Percentiles rank a stretch among this genome's conserved stretches.
Conservation (phyloP, 352 stramenopile genomes). For the Globisporangium abappressorium region DNA sequence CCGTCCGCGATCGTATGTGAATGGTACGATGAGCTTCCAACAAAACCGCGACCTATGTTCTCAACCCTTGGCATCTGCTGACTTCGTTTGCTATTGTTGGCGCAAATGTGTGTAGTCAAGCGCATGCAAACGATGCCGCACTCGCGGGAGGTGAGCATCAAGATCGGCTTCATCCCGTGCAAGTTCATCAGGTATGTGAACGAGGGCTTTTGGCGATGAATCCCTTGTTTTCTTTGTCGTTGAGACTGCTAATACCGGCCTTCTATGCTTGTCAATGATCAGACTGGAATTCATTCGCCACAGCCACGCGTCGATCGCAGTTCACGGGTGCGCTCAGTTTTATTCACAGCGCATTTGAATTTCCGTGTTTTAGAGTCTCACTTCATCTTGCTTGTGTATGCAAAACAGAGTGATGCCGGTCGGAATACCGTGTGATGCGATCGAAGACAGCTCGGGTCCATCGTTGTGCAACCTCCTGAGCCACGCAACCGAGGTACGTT, state of each 20-base stretch:
- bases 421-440: constrained; percentile 47
- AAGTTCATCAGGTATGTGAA: constrained; percentile 46
- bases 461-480: constrained; percentile 61
- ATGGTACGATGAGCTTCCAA: constrained; percentile 21
- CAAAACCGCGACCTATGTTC: background rate
- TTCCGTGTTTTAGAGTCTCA: background rate
- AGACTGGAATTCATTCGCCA: constrained; percentile 59
- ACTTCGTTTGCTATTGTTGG: background rate
- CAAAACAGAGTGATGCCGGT: constrained; percentile 37
- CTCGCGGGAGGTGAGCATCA: constrained; percentile 49
- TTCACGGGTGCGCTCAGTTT: constrained; percentile 50
- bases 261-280: background rate
- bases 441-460: constrained; percentile 50
- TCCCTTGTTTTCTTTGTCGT: background rate
- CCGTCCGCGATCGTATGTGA: constrained; percentile 53
- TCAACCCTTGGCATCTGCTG: background rate
- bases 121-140: constrained; percentile 47
- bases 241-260: background rate
- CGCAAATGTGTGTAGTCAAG: constrained; percentile 35
- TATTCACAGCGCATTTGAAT: background rate
- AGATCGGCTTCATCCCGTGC: constrained; percentile 60
- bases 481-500: constrained; percentile 51
- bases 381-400: background rate
- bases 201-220: background rate
- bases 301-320: constrained; percentile 48